Percentiles rank a stretch among this genome's conserved stretches.
Conservation (phyloP, 2,329 filamentous ascomycete species). For the Neofusicoccum parvum region DNA sequence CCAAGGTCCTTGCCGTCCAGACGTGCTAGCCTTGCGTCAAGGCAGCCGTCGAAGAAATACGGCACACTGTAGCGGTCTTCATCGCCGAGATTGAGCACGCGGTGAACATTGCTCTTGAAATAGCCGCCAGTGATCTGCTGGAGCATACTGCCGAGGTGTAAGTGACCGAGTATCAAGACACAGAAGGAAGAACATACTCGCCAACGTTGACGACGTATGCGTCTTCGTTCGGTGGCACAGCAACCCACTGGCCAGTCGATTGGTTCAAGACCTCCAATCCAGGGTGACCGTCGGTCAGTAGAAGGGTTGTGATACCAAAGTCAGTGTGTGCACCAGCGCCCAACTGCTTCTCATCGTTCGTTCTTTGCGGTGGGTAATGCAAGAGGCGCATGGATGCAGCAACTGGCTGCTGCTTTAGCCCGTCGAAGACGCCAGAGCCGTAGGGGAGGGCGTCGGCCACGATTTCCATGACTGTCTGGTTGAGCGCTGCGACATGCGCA, state of each 20-base stretch:
- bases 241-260: conserved; percentile 47
- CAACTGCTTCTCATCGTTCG: conserved; percentile 16
- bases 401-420: neutral
- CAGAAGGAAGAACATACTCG: conserved; percentile 24
- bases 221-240: conserved; percentile 34
- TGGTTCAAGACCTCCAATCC: conserved; percentile 56
- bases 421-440: conserved; percentile 1
- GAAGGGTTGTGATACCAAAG: conserved; percentile 59
- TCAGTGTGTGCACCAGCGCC: conserved; percentile 56
- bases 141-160: conserved; percentile 29
- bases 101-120: conserved; percentile 58
- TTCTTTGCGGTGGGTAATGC: conserved; percentile 25
- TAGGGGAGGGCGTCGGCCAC: conserved; percentile 2
- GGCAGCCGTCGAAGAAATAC: conserved; percentile 59
- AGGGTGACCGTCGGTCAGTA: conserved; percentile 54
- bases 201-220: conserved; percentile 44
- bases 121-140: conserved; percentile 53
- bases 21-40: conserved; percentile 37
- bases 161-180: too few species aligned
- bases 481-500: neutral
- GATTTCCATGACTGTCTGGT: neutral
- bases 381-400: conserved; percentile 24
- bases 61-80: conserved; percentile 59
- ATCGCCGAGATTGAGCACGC: conserved; percentile 57
- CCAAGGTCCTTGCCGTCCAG: conserved; percentile 23